Percentiles rank a stretch among this genome's conserved stretches.
Conservation (phyloP, 2,329 filamentous ascomycete species). For the Botryotinia globosa region DNA sequence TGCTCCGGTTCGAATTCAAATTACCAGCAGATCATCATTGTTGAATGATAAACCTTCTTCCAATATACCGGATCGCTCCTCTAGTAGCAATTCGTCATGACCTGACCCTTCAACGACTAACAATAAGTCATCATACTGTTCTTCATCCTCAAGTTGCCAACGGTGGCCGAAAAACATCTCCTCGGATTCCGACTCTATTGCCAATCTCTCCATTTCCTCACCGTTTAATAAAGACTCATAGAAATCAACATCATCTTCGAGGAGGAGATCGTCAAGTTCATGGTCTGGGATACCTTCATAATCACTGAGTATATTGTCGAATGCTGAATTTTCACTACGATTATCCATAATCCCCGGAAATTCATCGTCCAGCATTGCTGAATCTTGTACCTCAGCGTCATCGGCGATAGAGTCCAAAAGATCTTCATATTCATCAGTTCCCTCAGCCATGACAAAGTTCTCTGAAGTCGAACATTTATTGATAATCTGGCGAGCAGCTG, state of each 20-base stretch:
- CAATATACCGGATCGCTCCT: background rate
- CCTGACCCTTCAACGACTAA: background rate
- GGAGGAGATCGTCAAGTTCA: conserved; percentile 27
- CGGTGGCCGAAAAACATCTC: conserved; percentile 29
- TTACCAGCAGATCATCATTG: conserved; percentile 9
- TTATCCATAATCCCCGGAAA: conserved; percentile 10
- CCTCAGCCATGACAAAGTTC: background rate
- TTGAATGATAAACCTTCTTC: background rate
- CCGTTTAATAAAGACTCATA: conserved; percentile 21
- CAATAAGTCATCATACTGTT: conserved; percentile 17
- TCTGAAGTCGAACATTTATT: background rate
- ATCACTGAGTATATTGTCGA: conserved; percentile 14
- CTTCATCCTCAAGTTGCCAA: conserved; percentile 9
- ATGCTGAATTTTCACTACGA: background rate
- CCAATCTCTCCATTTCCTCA: conserved; percentile 26
- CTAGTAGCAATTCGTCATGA: conserved; percentile 3
- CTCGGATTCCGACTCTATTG: conserved; percentile 27
- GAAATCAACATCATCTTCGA: background rate
- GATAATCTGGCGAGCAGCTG: conserved; percentile 19
- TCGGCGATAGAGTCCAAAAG: conserved; percentile 3
- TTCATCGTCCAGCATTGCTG: background rate
- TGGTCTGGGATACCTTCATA: background rate
- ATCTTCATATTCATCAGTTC: conserved; percentile 3
- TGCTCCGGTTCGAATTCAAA: background rate
- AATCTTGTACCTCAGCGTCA: background rate